phyloP scores from a whole-genome alignment of 768 basidiomycete genomes.

The Candolleomyces aberdarensis region DNA sequence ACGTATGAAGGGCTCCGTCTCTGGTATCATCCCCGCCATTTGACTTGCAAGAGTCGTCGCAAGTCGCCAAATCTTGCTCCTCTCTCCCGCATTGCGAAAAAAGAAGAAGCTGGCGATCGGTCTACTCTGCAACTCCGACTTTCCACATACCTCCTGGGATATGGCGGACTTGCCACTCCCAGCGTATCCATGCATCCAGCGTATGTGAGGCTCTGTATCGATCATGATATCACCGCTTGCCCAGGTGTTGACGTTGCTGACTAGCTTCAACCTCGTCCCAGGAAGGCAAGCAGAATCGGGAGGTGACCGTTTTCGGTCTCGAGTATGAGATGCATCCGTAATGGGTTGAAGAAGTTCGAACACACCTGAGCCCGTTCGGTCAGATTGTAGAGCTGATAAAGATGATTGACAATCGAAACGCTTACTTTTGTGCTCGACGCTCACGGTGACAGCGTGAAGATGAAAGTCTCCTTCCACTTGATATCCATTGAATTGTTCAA shows the following conservation, averaged over 20 bases:
- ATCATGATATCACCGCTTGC: background rate
- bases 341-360: background rate
- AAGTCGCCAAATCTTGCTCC: constrained; percentile 1
- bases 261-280: background rate
- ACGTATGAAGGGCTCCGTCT: background rate
- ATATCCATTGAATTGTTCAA: too few relatives aligned
- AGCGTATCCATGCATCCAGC: constrained; percentile 17
- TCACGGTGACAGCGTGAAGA: too few relatives aligned
- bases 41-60: constrained; percentile 10
- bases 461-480: too few relatives aligned
- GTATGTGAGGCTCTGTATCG: background rate
- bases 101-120: constrained; percentile 16
- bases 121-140: background rate
- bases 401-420: too few relatives aligned
- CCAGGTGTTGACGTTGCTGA: background rate
- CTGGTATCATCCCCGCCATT: background rate
- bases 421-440: too few relatives aligned
- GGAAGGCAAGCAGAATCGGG: background rate
- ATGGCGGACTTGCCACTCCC: constrained; percentile 19
- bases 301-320: background rate
- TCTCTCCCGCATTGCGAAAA: background rate
- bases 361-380: background rate
- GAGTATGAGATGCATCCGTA: background rate
- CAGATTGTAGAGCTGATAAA: too few relatives aligned
- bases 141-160: constrained; percentile 12